Evolutionary conservation across 2,329 filamentous ascomycete genomes (phyloP).

Genomic region (Fusarium buxicola): DNA sequence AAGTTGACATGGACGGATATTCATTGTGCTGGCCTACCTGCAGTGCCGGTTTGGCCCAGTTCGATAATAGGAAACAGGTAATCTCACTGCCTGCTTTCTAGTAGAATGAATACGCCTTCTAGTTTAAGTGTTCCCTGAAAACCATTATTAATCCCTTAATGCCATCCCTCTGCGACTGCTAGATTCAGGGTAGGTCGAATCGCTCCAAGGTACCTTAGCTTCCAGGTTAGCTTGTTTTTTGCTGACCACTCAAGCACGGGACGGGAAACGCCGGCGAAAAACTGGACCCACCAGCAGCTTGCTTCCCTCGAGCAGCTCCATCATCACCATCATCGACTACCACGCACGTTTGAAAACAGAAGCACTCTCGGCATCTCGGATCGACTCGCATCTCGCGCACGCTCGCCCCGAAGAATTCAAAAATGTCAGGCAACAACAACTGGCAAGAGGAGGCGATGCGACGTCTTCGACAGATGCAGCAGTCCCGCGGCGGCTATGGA

Average conservation of each 20-base stretch:
- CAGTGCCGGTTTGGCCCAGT: too few species aligned
- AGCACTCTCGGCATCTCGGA: constrained; percentile 24
- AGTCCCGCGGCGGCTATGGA: constrained; percentile 57
- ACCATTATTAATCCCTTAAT: too few species aligned
- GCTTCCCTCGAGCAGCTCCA: constrained; percentile 45
- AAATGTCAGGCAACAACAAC: constrained; percentile 53
- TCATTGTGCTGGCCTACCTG: too few species aligned
- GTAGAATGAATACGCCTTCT: too few species aligned
- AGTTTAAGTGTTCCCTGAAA: too few species aligned
- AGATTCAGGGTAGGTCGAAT: background rate
- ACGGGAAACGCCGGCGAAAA: constrained; percentile 43
- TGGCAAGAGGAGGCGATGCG: constrained; percentile 64
- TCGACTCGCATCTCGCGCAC: constrained; percentile 13
- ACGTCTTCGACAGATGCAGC: constrained; percentile 62
- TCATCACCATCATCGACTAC: constrained; percentile 42
- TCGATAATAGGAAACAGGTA: too few species aligned
- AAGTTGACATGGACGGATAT: too few species aligned
- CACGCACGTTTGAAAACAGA: constrained; percentile 25
- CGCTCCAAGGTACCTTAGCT: too few species aligned
- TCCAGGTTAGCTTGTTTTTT: too few species aligned
- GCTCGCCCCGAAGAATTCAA: constrained; percentile 10
- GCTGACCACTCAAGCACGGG: background rate
- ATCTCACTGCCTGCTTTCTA: too few species aligned
- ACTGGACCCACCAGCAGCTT: constrained; percentile 46
- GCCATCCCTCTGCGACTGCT: background rate